These are phyloP conservation scores for Myxozyma melibiosi DNA, from an alignment of 805 yeast genomes.

Conservation along the genomic window DNA sequence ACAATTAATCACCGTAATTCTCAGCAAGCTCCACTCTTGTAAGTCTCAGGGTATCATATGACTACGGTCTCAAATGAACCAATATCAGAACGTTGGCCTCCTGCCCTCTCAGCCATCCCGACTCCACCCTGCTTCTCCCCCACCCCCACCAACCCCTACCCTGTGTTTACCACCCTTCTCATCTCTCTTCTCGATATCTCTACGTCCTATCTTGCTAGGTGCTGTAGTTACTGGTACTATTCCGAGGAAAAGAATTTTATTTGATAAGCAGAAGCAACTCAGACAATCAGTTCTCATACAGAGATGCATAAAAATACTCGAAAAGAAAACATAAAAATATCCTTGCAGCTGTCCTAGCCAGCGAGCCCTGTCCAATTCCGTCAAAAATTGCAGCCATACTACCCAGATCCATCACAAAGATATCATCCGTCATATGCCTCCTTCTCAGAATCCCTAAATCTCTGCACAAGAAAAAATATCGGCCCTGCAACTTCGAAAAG, in stretches of 20 bases:
- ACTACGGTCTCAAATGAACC: too few species aligned
- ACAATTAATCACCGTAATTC: too few species aligned
- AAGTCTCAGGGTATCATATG: too few species aligned
- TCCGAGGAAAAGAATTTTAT: background rate
- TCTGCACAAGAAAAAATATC: background rate
- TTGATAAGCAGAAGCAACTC: background rate
- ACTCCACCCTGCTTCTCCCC: background rate
- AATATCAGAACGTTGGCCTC: too few species aligned
- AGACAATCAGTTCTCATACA: background rate
- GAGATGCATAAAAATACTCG: background rate
- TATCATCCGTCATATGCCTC: background rate
- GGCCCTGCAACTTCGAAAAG: constrained; percentile 6
- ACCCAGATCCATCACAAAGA: background rate
- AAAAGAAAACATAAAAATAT: background rate
- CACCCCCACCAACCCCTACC: constrained; percentile 17
- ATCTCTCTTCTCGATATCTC: too few species aligned
- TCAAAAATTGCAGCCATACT: too few species aligned
- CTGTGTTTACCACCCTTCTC: background rate
- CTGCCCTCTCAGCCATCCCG: background rate
- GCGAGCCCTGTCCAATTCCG: too few species aligned
- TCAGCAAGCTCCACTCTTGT: too few species aligned
- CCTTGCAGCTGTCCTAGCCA: too few species aligned
- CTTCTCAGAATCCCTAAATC: background rate
- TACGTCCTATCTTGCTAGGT: too few species aligned
- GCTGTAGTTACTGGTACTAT: too few species aligned